Conservation (phyloP, 2,329 filamentous ascomycete species). For the Trichoderma atrobrunneum region DNA sequence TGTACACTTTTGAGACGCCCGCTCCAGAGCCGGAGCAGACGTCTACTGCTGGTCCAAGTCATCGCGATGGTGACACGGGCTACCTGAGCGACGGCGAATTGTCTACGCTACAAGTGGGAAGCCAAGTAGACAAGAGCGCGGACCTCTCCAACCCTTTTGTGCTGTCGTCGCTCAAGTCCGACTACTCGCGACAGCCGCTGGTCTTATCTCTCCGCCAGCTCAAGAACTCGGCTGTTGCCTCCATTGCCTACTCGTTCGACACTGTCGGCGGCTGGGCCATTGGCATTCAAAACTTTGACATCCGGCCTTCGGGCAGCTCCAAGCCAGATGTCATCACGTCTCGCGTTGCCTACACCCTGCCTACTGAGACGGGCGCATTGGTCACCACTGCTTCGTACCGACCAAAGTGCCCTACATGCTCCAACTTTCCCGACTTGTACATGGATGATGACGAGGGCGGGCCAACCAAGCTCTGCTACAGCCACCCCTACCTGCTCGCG, state of each 20-base stretch:
- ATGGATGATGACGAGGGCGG: conserved; percentile 34
- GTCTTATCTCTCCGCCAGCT: conserved; percentile 78
- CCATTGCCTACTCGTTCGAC: conserved; percentile 81
- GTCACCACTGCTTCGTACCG: conserved; percentile 15
- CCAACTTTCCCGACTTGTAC: conserved; percentile 18
- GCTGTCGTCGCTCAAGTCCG: conserved; percentile 75
- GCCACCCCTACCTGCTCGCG: conserved; percentile 80
- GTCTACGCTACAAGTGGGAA: background rate
- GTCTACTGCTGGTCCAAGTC: background rate
- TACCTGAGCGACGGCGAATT: background rate
- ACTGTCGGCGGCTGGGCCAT: conserved; percentile 81
- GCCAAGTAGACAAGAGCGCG: background rate
- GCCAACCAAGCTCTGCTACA: conserved; percentile 65
- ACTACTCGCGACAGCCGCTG: conserved; percentile 73
- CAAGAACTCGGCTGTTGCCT: conserved; percentile 65
- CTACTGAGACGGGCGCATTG: conserved; percentile 29
- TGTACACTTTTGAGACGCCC: conserved; percentile 63
- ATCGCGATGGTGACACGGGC: background rate
- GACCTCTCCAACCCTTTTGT: conserved; percentile 41
- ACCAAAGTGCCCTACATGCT: conserved; percentile 16
- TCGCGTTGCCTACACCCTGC: conserved; percentile 37
- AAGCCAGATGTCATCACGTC: conserved; percentile 34
- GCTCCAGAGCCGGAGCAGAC: background rate
- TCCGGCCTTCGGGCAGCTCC: conserved; percentile 41
- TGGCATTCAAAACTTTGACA: conserved; percentile 83